phyloP scores from a whole-genome alignment of 805 yeast genomes.

The Hanseniaspora nectarophila region DNA sequence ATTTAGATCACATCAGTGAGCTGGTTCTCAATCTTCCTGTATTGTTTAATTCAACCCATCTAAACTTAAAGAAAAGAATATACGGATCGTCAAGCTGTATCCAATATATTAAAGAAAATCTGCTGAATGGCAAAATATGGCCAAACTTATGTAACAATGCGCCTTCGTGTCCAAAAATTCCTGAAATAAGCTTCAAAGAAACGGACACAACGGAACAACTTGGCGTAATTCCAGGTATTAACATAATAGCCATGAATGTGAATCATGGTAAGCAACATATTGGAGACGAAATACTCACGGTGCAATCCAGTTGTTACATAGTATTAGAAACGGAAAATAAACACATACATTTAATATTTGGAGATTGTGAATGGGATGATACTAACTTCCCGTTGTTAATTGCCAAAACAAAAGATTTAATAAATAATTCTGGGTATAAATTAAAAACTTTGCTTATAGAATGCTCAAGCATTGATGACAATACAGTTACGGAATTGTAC shows the following conservation, averaged over 20 bases:
- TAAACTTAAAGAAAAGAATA: slow-evolving; percentile 32
- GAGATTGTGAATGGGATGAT: slow-evolving; percentile 68
- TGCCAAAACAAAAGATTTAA: slow-evolving; percentile 32
- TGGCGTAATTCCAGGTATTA: slow-evolving; percentile 15
- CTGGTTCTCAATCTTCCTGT: slow-evolving; percentile 60
- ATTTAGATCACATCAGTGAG: slow-evolving; percentile 66
- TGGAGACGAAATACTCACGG: slow-evolving; percentile 15
- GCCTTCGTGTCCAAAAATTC: slow-evolving; percentile 13
- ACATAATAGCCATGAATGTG: slow-evolving; percentile 30
- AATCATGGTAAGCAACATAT: slow-evolving; percentile 33
- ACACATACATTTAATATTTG: slow-evolving; percentile 50
- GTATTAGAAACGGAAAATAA: slow-evolving; percentile 30
- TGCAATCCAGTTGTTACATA: slow-evolving; percentile 44
- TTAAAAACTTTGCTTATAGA: slow-evolving; percentile 58
- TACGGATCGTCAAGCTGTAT: slow-evolving; percentile 46
- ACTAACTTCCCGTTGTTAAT: slow-evolving; percentile 42
- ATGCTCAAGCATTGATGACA: slow-evolving; percentile 47
- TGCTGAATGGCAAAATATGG: slow-evolving; percentile 73
- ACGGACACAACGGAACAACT: not conserved
- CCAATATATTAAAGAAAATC: slow-evolving; percentile 37
- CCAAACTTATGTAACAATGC: slow-evolving; percentile 40
- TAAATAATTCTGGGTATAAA: slow-evolving; percentile 27
- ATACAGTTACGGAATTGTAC: slow-evolving; percentile 37
- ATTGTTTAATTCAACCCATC: slow-evolving; percentile 16
- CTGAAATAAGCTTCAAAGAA: slow-evolving; percentile 11